Conservation (phyloP, 352 stramenopile genomes). For the Phytophthora quininea region DNA sequence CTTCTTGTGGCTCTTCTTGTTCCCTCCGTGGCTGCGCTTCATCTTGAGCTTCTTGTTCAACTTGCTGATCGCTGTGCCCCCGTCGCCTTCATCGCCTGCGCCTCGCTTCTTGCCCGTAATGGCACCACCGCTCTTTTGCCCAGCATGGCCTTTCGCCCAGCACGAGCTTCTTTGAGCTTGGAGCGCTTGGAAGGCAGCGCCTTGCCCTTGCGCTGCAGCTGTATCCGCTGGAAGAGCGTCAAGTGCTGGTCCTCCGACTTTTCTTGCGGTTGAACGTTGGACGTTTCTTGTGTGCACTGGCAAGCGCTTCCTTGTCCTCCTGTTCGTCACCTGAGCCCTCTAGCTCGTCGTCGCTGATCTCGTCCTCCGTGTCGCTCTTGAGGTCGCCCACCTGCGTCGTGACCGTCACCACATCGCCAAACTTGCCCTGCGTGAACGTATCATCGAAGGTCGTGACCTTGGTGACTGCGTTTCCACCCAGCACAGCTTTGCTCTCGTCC, state of each 20-base stretch:
- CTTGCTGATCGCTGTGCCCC: slow-evolving; percentile 26
- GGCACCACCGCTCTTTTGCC: slow-evolving; percentile 46
- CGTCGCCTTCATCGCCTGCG: slow-evolving; percentile 29
- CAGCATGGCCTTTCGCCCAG: slow-evolving; percentile 73
- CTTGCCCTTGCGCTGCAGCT: slow-evolving; percentile 82
- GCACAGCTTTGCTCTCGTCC: slow-evolving; percentile 34
- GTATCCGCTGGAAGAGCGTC: slow-evolving; percentile 89
- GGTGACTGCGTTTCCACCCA: slow-evolving; percentile 44
- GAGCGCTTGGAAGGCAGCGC: slow-evolving; percentile 82
- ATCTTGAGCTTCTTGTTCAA: slow-evolving; percentile 48
- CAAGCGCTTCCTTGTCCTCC: slow-evolving; percentile 28
- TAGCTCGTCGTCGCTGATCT: slow-evolving; percentile 72
- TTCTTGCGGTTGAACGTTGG: slow-evolving; percentile 39
- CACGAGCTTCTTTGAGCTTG: slow-evolving; percentile 82
- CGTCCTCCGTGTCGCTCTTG: slow-evolving; percentile 76
- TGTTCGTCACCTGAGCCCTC: slow-evolving; percentile 61
- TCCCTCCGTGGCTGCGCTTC: slow-evolving; percentile 36
- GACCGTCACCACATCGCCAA: slow-evolving; percentile 87
- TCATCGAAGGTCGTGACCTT: slow-evolving; percentile 84
- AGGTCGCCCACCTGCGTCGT: slow-evolving; percentile 82
- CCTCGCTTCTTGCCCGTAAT: slow-evolving; percentile 39
- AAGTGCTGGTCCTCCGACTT: slow-evolving; percentile 68
- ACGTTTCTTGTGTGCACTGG: slow-evolving; percentile 24
- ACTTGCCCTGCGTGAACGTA: slow-evolving; percentile 85
- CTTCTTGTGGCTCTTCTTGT: slow-evolving; percentile 51